phyloP scores from a whole-genome alignment of 2,329 filamentous ascomycete species.

The Colletotrichum sublineola region DNA sequence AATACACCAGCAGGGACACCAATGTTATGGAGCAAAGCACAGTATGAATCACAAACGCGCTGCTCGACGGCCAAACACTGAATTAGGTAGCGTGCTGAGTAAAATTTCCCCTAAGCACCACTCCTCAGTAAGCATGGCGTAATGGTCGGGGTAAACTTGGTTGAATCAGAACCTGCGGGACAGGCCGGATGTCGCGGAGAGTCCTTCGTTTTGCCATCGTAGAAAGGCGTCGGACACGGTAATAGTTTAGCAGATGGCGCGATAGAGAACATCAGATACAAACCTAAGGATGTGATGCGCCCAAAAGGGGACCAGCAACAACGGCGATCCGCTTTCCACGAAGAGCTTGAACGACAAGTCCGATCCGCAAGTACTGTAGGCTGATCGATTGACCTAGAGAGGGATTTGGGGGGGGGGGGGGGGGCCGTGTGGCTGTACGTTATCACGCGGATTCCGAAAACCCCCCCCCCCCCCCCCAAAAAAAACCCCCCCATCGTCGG shows the following conservation, averaged over 20 bases:
- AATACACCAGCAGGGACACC: background rate
- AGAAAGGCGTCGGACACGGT: background rate
- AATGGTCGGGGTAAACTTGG: conserved; percentile 29
- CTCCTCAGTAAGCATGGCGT: conserved; percentile 27
- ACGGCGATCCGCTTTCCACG: background rate
- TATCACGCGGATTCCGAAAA: background rate
- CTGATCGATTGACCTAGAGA: conserved; percentile 11
- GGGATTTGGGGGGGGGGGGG: too few relatives aligned
- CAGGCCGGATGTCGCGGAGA: conserved; percentile 18
- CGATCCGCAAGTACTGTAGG: conserved; percentile 7
- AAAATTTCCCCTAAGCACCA: background rate
- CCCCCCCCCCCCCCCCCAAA: too few relatives aligned
- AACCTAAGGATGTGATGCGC: background rate
- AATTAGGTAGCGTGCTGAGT: conserved; percentile 3
- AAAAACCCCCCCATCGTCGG: too few relatives aligned
- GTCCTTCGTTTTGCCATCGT: background rate
- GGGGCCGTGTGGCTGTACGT: background rate
- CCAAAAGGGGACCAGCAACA: conserved; percentile 3
- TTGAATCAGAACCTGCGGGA: conserved; percentile 2
- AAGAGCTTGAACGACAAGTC: conserved; percentile 18
- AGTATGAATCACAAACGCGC: background rate
- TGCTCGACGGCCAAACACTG: background rate
- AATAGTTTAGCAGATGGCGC: conserved; percentile 1
- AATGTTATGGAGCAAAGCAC: background rate
- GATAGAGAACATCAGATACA: conserved; percentile 4